phyloP scores from a whole-genome alignment of 2,329 filamentous ascomycete species.

The Penicillium sp. region DNA sequence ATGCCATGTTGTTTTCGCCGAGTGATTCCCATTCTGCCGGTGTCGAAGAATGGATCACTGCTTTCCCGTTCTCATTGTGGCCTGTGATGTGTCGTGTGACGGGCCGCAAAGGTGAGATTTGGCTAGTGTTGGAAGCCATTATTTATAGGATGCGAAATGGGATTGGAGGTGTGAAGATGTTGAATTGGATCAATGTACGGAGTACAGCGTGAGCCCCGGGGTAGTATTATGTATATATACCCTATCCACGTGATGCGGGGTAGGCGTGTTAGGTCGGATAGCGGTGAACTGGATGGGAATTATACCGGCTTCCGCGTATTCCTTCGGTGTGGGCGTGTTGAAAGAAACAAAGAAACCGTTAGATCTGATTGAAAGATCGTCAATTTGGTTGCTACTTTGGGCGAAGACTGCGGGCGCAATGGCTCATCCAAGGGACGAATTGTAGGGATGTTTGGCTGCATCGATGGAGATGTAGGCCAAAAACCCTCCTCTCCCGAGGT shows the following conservation, averaged over 20 bases:
- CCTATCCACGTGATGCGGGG: neutral
- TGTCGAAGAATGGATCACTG: slow-evolving; percentile 37
- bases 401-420: neutral
- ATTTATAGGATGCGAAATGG: neutral
- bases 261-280: neutral
- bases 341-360: neutral
- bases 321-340: neutral
- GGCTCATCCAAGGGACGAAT: neutral
- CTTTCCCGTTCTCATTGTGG: slow-evolving; percentile 36
- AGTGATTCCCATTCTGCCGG: slow-evolving; percentile 29
- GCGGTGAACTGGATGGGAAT: neutral
- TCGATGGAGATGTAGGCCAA: neutral
- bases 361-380: neutral
- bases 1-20: slow-evolving; percentile 34
- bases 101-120: slow-evolving; percentile 29
- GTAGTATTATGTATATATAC: neutral
- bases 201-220: neutral
- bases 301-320: too few relatives aligned
- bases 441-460: too few relatives aligned
- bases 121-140: slow-evolving; percentile 22
- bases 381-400: neutral
- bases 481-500: too few relatives aligned
- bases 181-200: neutral
- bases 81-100: slow-evolving; percentile 39
- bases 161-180: neutral